A percentile compares a stretch with the other conserved stretches of the same genome.
Evolutionary conservation across 208 protist genomes (phyloP).

Genomic region (Blastocrithidia nonstop): DNA sequence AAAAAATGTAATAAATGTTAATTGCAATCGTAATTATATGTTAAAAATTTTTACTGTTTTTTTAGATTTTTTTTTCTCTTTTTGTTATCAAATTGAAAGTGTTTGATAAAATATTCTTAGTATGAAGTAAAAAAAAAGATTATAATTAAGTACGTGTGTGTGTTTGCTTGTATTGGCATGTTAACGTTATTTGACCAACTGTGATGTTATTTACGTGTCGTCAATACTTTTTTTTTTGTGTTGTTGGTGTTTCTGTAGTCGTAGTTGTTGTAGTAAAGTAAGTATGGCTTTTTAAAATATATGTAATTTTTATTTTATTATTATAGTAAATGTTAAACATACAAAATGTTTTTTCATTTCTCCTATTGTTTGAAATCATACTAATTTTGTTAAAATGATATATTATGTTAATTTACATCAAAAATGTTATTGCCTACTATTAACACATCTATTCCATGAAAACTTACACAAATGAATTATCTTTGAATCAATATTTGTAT

Average conservation of each 20-base stretch:
- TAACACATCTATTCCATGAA: background rate
- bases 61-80: background rate
- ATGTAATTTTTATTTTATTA: slow-evolving; percentile 2
- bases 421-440: background rate
- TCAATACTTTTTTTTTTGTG: background rate
- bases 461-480: background rate
- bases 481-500: slow-evolving; percentile 4
- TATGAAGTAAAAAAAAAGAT: too few relatives aligned
- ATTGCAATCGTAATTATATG: background rate
- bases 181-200: too few relatives aligned
- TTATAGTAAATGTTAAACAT: background rate
- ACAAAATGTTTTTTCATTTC: background rate
- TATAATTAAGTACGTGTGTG: too few relatives aligned
- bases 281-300: slow-evolving; percentile 4
- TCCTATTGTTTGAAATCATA: background rate
- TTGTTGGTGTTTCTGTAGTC: slow-evolving; percentile 3
- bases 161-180: too few relatives aligned
- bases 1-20: slow-evolving; percentile 4
- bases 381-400: background rate
- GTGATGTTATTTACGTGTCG: too few relatives aligned
- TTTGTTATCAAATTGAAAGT: background rate
- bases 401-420: background rate
- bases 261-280: slow-evolving; percentile 5
- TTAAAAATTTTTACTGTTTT: background rate
- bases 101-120: background rate